phyloP scores from a whole-genome alignment of 345 rosid genomes.

The Eucalyptus brandiana region DNA sequence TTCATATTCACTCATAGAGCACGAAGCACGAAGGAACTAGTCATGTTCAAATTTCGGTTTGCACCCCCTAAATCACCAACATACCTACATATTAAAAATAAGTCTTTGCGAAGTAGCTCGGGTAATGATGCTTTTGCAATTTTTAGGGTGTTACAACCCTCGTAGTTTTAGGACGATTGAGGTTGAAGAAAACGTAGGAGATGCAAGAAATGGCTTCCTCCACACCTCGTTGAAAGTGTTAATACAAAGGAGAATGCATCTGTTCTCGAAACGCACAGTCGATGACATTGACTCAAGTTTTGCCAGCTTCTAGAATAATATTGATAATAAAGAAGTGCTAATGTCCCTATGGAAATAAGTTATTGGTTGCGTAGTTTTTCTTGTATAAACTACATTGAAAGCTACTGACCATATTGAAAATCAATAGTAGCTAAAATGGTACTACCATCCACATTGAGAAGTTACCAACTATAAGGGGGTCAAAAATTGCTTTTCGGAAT shows the following conservation, averaged over 20 bases:
- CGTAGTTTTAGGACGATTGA: neutral
- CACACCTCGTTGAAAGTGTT: neutral
- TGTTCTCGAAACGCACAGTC: neutral
- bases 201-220: neutral
- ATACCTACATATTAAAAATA: neutral
- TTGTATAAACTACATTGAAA: neutral
- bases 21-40: neutral
- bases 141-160: neutral
- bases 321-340: neutral
- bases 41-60: neutral
- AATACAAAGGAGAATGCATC: neutral
- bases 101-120: neutral
- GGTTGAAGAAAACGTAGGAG: neutral
- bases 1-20: neutral
- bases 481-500: neutral
- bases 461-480: neutral
- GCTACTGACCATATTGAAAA: neutral
- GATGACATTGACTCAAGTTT: neutral
- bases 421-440: neutral
- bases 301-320: neutral
- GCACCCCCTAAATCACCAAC: neutral
- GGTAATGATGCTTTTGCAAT: neutral
- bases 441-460: neutral
- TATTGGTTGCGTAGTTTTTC: neutral
- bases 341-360: neutral